Conservation (phyloP, 306 rosid genomes). For the Elaeagnus macrophylla region DNA sequence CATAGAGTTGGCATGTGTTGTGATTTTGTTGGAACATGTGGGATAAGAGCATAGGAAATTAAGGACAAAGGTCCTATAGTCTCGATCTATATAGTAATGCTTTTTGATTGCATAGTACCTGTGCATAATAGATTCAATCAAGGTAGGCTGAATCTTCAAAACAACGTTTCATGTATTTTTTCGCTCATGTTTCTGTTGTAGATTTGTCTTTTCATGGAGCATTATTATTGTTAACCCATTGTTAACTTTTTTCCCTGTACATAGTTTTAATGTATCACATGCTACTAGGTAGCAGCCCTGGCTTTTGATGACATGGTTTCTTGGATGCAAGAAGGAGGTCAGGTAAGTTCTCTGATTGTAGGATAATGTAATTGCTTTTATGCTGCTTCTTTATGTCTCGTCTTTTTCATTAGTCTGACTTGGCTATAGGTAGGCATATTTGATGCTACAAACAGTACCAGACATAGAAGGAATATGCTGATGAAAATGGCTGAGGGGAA, state of each 20-base stretch:
- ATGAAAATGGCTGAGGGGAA: constrained; percentile 98
- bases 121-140: too few species aligned
- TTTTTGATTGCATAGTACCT: too few species aligned
- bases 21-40: too few species aligned
- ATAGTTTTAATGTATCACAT: constrained; percentile 90
- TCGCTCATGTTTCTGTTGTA: constrained; percentile 1
- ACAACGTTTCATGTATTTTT: neutral
- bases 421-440: constrained; percentile 83
- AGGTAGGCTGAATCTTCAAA: too few species aligned
- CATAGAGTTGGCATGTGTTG: too few species aligned
- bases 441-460: constrained; percentile 94
- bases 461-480: constrained; percentile 81
- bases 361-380: constrained; percentile 15
- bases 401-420: constrained; percentile 14
- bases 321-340: constrained; percentile 99
- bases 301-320: constrained; percentile 98
- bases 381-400: constrained; percentile 12
- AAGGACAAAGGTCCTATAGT: too few species aligned
- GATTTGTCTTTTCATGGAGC: constrained; percentile 17
- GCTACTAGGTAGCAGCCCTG: constrained; percentile 99
- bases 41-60: too few species aligned
- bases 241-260: constrained; percentile 58
- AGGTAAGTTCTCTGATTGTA: constrained; percentile 44
- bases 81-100: too few species aligned
- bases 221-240: constrained; percentile 46